These are phyloP conservation scores for Ustilaginoidea virens DNA, from an alignment of 2,329 filamentous ascomycete genomes.

Conservation along the genomic window DNA sequence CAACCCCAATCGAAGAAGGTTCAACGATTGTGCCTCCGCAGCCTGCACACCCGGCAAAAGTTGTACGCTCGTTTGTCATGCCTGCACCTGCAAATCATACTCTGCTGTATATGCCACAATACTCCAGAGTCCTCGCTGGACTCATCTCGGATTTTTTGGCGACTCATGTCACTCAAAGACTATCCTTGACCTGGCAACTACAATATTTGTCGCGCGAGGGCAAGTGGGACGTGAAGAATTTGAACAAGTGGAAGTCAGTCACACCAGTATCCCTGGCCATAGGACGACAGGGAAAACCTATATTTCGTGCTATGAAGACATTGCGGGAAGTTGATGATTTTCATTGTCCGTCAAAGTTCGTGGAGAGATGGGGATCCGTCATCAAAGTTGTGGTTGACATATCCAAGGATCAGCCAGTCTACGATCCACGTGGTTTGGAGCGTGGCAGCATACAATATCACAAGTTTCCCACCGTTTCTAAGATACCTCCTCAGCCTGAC, in stretches of 20 bases:
- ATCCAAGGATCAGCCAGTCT: conserved; percentile 78
- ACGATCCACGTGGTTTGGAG: conserved; percentile 60
- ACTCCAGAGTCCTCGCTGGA: conserved; percentile 61
- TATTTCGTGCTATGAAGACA: conserved; percentile 88
- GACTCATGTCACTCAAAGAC: conserved; percentile 56
- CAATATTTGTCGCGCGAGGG: conserved; percentile 77
- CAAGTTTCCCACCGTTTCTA: conserved; percentile 86
- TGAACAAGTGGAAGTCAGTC: conserved; percentile 78
- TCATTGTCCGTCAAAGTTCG: conserved; percentile 64
- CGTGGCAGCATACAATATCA: conserved; percentile 54
- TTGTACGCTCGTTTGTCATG: conserved; percentile 55
- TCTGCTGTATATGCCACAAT: conserved; percentile 64
- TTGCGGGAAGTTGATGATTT: conserved; percentile 74
- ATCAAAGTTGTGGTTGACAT: conserved; percentile 79
- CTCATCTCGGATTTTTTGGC: conserved; percentile 72
- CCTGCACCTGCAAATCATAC: conserved; percentile 70
- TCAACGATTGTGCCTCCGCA: conserved; percentile 24
- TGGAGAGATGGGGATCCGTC: conserved; percentile 45
- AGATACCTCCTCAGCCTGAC: conserved; percentile 55
- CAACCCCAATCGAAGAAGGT: conserved; percentile 28
- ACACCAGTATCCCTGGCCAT: conserved; percentile 65
- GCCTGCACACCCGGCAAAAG: conserved; percentile 29
- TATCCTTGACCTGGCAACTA: conserved; percentile 81
- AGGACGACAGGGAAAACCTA: conserved; percentile 29
- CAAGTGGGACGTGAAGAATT: conserved; percentile 97